Conservation (phyloP, 345 rosid genomes). For the Gossypium rotundifolium region DNA sequence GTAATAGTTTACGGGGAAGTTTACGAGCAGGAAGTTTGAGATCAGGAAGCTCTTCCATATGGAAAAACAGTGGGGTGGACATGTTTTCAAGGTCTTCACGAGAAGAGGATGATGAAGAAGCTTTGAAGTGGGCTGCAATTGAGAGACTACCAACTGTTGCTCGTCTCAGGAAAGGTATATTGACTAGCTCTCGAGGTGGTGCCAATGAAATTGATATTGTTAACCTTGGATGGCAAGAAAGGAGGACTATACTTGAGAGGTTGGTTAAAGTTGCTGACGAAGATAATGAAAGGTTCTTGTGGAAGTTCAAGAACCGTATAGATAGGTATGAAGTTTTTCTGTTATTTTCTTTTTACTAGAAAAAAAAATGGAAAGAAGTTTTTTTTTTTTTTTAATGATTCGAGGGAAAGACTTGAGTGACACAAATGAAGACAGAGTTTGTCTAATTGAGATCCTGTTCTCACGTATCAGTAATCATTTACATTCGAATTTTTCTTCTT, state of each 20-base stretch:
- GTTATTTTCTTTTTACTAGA: background rate
- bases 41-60: slow-evolving; percentile 19
- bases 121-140: slow-evolving; percentile 53
- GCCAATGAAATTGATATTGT: slow-evolving; percentile 24
- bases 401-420: too few relatives aligned
- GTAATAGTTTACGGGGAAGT: slow-evolving; percentile 28
- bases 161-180: slow-evolving; percentile 37
- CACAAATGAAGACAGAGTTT: too few relatives aligned
- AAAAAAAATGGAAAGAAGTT: background rate
- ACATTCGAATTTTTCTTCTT: background rate
- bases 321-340: slow-evolving; percentile 19
- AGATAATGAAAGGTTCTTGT: slow-evolving; percentile 39
- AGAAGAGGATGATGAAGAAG: slow-evolving; percentile 50
- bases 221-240: slow-evolving; percentile 32
- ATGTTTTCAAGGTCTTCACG: slow-evolving; percentile 49
- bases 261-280: slow-evolving; percentile 29
- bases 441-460: background rate
- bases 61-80: slow-evolving; percentile 33
- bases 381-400: background rate
- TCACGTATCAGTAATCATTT: background rate
- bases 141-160: slow-evolving; percentile 45
- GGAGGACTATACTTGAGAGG: slow-evolving; percentile 27
- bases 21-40: slow-evolving; percentile 19
- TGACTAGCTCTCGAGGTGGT: slow-evolving; percentile 12
- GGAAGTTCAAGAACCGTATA: slow-evolving; percentile 27